phyloP scores from a whole-genome alignment of 352 stramenopile genomes.

The Pythium monospermum region DNA sequence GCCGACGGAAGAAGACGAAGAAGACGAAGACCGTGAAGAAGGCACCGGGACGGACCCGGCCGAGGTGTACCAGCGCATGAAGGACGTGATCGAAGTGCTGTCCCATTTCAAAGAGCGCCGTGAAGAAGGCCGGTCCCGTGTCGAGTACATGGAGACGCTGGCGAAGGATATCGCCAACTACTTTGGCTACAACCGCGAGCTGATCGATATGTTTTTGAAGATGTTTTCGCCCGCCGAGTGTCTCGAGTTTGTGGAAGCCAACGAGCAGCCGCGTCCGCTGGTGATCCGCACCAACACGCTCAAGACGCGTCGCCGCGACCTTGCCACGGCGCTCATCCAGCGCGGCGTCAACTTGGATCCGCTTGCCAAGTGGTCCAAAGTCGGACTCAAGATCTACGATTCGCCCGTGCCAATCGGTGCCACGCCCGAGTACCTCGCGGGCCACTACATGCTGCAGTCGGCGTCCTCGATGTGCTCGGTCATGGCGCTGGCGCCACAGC shows the following conservation, averaged over 20 bases:
- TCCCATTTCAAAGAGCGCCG: conserved; percentile 94
- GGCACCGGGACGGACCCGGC: conserved; percentile 61
- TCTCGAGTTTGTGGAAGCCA: conserved; percentile 98
- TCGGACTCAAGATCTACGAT: conserved; percentile 98
- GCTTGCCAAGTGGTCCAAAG: conserved; percentile 98
- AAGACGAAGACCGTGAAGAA: conserved; percentile 52
- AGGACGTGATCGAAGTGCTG: conserved; percentile 92
- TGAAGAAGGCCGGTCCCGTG: conserved; percentile 88
- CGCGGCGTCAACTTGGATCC: conserved; percentile 98
- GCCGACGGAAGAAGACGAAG: conserved; percentile 73
- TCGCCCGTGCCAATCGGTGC: conserved; percentile 98
- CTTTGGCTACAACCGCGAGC: conserved; percentile 98
- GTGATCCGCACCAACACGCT: conserved; percentile 99
- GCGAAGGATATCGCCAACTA: conserved; percentile 94
- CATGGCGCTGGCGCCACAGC: conserved; percentile 95
- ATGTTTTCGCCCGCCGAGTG: conserved; percentile 98
- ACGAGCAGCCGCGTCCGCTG: conserved; percentile 95
- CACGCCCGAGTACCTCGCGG: conserved; percentile 99
- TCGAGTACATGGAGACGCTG: conserved; percentile 94
- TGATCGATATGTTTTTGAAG: conserved; percentile 96
- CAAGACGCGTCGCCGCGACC: conserved; percentile 97
- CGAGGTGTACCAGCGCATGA: conserved; percentile 91
- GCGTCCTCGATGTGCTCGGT: conserved; percentile 98
- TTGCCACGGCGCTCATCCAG: conserved; percentile 98
- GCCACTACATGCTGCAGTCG: conserved; percentile 99